Conservation (phyloP, 192 early-diverging fungal species). For the Chytriomyces sp. region DNA sequence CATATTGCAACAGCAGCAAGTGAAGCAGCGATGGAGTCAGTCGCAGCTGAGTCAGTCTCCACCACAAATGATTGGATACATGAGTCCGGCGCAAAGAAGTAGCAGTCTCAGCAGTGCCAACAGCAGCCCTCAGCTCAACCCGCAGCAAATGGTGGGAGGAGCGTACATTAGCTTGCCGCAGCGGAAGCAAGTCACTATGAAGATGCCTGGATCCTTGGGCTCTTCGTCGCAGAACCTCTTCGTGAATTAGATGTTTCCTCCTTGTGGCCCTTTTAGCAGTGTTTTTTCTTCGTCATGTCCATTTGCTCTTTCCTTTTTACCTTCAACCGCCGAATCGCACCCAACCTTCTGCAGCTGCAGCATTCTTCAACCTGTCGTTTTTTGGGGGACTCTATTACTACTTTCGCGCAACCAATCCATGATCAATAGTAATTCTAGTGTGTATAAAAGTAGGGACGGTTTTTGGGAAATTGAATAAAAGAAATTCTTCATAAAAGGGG, state of each 20-base stretch:
- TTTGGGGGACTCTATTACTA: no score
- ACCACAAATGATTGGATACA: not conserved
- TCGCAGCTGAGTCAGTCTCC: not conserved
- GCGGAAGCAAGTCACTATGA: conserved; percentile 12
- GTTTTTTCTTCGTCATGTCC: not conserved
- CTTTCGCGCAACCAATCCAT: no score
- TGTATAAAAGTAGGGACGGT: no score
- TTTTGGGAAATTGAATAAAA: no score
- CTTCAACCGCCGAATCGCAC: no score
- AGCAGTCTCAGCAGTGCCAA: not conserved
- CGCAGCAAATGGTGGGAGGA: conserved; percentile 5
- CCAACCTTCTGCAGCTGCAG: not conserved
- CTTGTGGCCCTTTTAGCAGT: not conserved
- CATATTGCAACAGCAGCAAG: conserved; percentile 12
- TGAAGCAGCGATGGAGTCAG: conserved; percentile 12
- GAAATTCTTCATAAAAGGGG: no score
- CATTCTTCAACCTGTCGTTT: not conserved
- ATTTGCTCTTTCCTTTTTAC: not conserved
- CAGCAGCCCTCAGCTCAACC: not conserved
- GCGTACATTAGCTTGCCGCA: conserved; percentile 1
- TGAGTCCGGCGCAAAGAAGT: not conserved
- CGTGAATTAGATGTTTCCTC: conserved; percentile 6
- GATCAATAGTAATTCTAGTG: no score
- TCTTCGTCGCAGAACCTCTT: not conserved
- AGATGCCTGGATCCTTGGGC: conserved; percentile 15